Evolutionary conservation across 495 filamentous ascomycete species (phyloP).

Genomic region (Xylaria scruposa): DNA sequence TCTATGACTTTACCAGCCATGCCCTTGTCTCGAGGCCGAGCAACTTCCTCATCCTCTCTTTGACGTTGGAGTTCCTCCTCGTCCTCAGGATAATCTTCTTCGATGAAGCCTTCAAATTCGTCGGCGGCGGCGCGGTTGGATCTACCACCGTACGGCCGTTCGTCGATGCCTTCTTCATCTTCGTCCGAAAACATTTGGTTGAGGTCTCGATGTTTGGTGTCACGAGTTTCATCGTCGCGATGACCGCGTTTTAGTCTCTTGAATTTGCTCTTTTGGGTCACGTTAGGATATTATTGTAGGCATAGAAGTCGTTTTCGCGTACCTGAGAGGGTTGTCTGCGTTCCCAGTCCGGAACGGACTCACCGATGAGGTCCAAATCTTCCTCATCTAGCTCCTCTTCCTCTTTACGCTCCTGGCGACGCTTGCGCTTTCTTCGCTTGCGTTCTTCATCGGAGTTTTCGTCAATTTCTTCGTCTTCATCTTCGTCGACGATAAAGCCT

Average conservation of each 20-base stretch:
- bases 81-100: conserved; percentile 91
- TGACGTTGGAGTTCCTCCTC: conserved; percentile 76
- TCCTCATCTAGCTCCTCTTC: conserved; percentile 93
- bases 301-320: conserved; percentile 6
- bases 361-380: conserved; percentile 92
- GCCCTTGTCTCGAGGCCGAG: conserved; percentile 69
- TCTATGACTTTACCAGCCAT: conserved; percentile 69
- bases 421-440: conserved; percentile 69
- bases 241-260: conserved; percentile 95
- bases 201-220: conserved; percentile 71
- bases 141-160: conserved; percentile 56
- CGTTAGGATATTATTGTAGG: conserved; percentile 35
- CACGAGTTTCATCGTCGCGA: conserved; percentile 69
- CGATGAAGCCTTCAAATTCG: conserved; percentile 97
- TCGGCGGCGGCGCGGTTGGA: conserved; percentile 67
- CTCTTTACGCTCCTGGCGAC: conserved; percentile 77
- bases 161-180: conserved; percentile 75
- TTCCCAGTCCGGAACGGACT: conserved; percentile 72
- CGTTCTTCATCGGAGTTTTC: conserved; percentile 66
- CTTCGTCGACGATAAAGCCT: conserved; percentile 96
- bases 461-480: conserved; percentile 78
- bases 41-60: conserved; percentile 87
- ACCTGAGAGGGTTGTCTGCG: conserved; percentile 69
- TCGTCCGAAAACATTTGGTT: conserved; percentile 96
- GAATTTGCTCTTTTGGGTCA: conserved; percentile 73